phyloP scores from a whole-genome alignment of 495 filamentous ascomycete genomes.

The Neurospora intermedia region DNA sequence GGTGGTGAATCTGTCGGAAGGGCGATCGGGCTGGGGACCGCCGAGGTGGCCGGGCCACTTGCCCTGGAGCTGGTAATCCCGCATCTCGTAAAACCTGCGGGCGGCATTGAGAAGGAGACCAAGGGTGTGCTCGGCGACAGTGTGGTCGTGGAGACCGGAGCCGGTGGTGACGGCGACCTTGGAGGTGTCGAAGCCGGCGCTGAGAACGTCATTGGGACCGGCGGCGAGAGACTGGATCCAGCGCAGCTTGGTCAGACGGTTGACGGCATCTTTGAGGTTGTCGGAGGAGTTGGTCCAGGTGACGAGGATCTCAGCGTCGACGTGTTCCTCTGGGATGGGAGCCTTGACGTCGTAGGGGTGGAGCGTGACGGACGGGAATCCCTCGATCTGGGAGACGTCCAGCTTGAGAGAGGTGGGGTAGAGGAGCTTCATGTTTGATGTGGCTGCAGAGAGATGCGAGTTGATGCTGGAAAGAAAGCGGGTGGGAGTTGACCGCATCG shows the following conservation, averaged over 20 bases:
- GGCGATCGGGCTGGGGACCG: constrained; percentile 43
- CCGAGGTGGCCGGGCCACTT: constrained; percentile 48
- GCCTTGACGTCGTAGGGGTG: constrained; percentile 44
- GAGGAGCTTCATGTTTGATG: constrained; percentile 44
- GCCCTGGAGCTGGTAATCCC: constrained; percentile 41
- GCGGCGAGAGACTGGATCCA: constrained; percentile 55
- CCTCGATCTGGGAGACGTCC: constrained; percentile 36
- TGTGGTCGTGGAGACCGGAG: constrained; percentile 49
- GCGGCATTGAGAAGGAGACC: constrained; percentile 40
- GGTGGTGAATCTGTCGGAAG: constrained; percentile 38
- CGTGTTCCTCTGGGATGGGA: constrained; percentile 38
- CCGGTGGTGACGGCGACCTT: constrained; percentile 39
- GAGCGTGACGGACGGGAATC: constrained; percentile 38
- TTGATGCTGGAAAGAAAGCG: not conserved
- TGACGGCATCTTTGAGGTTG: constrained; percentile 42
- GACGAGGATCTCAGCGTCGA: constrained; percentile 45
- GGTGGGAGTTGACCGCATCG: not conserved
- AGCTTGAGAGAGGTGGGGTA: constrained; percentile 49
- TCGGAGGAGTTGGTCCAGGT: constrained; percentile 44
- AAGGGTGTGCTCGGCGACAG: constrained; percentile 49
- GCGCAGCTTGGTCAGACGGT: constrained; percentile 37
- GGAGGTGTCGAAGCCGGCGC: constrained; percentile 42
- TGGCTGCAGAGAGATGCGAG: not conserved
- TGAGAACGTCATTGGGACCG: constrained; percentile 50
- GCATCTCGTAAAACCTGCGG: constrained; percentile 46